Percentiles rank a stretch among this genome's conserved stretches.
Conservation (phyloP, 345 rosid genomes). For the Dimocarpus longan region DNA sequence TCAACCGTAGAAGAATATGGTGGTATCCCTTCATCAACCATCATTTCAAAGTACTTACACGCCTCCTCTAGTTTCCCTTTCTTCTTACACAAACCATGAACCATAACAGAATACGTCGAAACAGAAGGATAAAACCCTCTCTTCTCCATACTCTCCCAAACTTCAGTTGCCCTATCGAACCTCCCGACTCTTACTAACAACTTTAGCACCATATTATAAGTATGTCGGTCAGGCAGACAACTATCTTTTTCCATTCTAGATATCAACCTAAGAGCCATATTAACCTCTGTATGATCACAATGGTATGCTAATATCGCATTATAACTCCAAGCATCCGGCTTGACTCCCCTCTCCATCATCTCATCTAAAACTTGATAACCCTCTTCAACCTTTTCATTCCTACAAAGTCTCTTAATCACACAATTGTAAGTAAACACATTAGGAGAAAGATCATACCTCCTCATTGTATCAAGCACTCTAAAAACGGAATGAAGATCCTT, state of each 20-base stretch:
- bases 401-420: conserved; percentile 69
- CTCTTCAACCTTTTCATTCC: conserved; percentile 65
- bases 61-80: conserved; percentile 79
- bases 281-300: conserved; percentile 78
- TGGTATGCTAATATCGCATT: conserved; percentile 74
- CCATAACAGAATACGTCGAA: conserved; percentile 78
- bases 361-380: conserved; percentile 70
- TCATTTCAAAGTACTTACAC: conserved; percentile 83
- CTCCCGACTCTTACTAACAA: conserved; percentile 70
- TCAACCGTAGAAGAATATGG: conserved; percentile 74
- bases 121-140: conserved; percentile 73
- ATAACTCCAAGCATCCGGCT: conserved; percentile 83
- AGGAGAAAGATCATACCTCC: conserved; percentile 59
- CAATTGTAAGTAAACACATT: conserved; percentile 83
- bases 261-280: conserved; percentile 60
- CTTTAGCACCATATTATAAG: conserved; percentile 83
- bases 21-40: conserved; percentile 90
- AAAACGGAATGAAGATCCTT: conserved; percentile 65
- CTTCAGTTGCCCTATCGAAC: conserved; percentile 65
- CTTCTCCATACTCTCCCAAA: conserved; percentile 77
- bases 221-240: conserved; percentile 64
- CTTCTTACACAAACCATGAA: conserved; percentile 80
- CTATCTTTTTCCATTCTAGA: conserved; percentile 62
- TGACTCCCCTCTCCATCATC: conserved; percentile 55
- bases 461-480: conserved; percentile 78